A percentile compares a stretch with the other conserved stretches of the same genome.
Conservation (phyloP, 2,329 filamentous ascomycete species). For the Chaetomium globosum region DNA sequence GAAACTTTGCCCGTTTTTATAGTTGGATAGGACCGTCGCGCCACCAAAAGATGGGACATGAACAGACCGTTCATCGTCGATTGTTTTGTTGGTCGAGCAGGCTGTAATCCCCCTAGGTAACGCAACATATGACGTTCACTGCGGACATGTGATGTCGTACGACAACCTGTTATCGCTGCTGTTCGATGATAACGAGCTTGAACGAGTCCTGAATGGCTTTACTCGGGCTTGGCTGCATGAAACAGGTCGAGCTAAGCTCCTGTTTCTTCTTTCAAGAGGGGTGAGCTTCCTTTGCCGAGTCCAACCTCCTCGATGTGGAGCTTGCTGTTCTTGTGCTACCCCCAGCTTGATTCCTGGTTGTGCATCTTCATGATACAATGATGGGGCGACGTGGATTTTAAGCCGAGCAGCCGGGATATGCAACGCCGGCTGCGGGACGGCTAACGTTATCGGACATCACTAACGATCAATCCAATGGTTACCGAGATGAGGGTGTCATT, state of each 20-base stretch:
- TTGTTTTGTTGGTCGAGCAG: not conserved
- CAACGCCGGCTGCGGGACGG: not conserved
- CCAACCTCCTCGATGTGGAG: no score
- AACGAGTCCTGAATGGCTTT: not conserved
- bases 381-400: not conserved
- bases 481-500: not conserved
- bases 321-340: no score
- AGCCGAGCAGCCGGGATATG: not conserved
- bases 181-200: not conserved
- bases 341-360: no score
- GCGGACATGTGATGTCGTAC: no score
- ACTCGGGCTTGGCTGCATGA: not conserved
- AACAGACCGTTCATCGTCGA: not conserved
- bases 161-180: not conserved
- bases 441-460: not conserved
- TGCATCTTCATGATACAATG: not conserved
- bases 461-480: not conserved
- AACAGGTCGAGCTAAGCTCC: no score
- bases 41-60: not conserved
- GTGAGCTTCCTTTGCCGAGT: no score
- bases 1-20: not conserved
- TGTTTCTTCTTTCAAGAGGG: no score
- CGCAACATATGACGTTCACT: no score
- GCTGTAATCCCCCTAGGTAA: no score
- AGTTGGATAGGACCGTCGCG: not conserved